Conservation (phyloP, 2,329 filamentous ascomycete species). For the Plectosphaerella cucumerina region DNA sequence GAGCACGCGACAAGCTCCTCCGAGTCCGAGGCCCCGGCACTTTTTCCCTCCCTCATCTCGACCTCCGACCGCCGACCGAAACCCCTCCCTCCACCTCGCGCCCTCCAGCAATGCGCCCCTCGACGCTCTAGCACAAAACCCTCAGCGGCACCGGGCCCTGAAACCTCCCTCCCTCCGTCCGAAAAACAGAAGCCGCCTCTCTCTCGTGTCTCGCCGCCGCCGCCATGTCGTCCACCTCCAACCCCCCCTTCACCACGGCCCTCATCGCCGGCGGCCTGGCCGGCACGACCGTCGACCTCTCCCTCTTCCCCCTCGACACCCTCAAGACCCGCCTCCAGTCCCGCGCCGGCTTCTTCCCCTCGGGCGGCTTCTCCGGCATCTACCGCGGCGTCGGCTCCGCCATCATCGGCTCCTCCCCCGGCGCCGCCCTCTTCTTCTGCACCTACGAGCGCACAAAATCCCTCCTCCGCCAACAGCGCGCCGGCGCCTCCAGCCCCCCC, state of each 20-base stretch:
- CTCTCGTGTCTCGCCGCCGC: background rate
- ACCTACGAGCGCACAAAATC: conserved; percentile 79
- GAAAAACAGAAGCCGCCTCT: background rate
- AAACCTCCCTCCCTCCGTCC: background rate
- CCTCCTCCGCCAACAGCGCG: conserved; percentile 30
- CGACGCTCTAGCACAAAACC: too few relatives aligned
- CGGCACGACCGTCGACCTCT: conserved; percentile 93
- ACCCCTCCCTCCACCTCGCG: background rate
- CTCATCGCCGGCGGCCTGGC: conserved; percentile 82
- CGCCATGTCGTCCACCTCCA: conserved; percentile 10
- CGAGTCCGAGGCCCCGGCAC: too few relatives aligned
- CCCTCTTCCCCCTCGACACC: conserved; percentile 96
- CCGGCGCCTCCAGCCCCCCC: background rate
- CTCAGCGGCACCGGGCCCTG: too few relatives aligned
- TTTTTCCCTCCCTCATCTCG: background rate
- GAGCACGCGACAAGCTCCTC: too few relatives aligned
- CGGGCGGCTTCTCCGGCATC: conserved; percentile 85
- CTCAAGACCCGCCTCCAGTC: conserved; percentile 97
- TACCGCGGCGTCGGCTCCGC: conserved; percentile 91
- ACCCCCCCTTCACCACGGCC: conserved; percentile 48
- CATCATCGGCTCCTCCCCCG: conserved; percentile 85
- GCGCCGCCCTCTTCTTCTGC: conserved; percentile 95
- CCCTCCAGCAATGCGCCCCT: background rate
- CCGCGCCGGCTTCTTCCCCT: conserved; percentile 68
- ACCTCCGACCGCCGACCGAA: conserved; percentile 2